These are phyloP conservation scores for Geranium incanum DNA, from an alignment of 441 rosid species.

Conservation along the genomic window DNA sequence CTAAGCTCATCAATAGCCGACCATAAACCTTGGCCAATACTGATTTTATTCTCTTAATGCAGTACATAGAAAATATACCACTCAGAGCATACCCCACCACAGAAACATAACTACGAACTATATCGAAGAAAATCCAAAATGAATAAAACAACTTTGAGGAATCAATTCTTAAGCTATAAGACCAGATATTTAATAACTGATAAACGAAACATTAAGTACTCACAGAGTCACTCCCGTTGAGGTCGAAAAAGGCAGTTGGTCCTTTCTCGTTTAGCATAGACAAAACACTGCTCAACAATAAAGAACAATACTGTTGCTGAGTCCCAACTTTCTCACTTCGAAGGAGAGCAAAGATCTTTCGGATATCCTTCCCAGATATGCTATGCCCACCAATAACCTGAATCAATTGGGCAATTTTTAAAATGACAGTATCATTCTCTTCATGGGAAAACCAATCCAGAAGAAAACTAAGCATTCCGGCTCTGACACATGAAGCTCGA, in stretches of 20 bases:
- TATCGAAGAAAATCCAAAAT: background rate
- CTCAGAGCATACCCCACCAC: background rate
- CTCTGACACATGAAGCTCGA: slow-evolving; percentile 89
- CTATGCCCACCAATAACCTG: slow-evolving; percentile 98
- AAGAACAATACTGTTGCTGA: slow-evolving; percentile 75
- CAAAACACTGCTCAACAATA: slow-evolving; percentile 66
- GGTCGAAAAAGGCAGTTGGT: slow-evolving; percentile 94
- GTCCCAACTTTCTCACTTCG: slow-evolving; percentile 92
- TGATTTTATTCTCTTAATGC: background rate
- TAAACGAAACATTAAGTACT: slow-evolving; percentile 31
- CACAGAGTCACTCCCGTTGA: slow-evolving; percentile 88
- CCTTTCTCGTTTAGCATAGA: slow-evolving; percentile 99
- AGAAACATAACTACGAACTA: background rate
- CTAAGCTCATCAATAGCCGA: background rate
- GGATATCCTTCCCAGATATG: slow-evolving; percentile 98
- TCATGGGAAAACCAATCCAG: slow-evolving; percentile 96
- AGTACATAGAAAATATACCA: background rate
- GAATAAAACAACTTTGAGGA: background rate
- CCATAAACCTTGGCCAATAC: background rate
- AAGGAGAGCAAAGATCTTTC: slow-evolving; percentile 93
- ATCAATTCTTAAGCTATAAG: background rate
- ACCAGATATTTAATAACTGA: background rate
- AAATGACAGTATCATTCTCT: slow-evolving; percentile 63
- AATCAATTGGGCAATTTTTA: slow-evolving; percentile 82
- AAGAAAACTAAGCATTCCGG: slow-evolving; percentile 95